These are phyloP conservation scores for Euphorbia schlechtendalii DNA, from an alignment of 441 rosid genomes.

Conservation along the genomic window DNA sequence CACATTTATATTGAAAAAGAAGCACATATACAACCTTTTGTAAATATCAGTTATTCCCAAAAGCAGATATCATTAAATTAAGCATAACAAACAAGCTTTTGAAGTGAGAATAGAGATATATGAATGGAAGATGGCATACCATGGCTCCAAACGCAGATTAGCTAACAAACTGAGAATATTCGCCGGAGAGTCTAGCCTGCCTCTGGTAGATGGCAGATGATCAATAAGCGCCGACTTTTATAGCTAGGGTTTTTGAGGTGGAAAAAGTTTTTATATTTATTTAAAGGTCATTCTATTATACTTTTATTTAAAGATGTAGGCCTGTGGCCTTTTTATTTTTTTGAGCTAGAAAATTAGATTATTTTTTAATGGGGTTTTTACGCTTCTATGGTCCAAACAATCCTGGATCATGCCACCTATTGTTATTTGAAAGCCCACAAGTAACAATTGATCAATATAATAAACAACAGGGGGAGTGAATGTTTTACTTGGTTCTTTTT, in stretches of 20 bases:
- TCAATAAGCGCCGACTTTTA: not conserved
- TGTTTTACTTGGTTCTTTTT: too few relatives aligned
- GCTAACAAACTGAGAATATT: not conserved
- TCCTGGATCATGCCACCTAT: too few relatives aligned
- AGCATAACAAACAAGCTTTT: not conserved
- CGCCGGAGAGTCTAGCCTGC: not conserved
- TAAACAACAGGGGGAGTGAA: too few relatives aligned
- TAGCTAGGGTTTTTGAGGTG: conserved; percentile 19
- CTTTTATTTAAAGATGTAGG: not conserved
- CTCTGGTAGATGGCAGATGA: not conserved
- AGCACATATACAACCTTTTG: not conserved
- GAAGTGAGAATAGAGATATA: not conserved
- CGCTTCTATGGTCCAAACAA: too few relatives aligned
- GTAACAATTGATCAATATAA: too few relatives aligned
- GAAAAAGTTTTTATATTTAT: conserved; percentile 4
- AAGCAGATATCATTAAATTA: not conserved
- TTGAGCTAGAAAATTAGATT: not conserved
- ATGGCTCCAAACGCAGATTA: conserved; percentile 1
- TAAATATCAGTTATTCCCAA: not conserved
- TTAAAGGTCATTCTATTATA: not conserved
- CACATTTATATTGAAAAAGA: too few relatives aligned
- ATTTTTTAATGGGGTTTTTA: too few relatives aligned
- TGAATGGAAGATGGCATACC: conserved; percentile 10
- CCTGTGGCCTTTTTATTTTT: not conserved
- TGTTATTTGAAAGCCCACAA: too few relatives aligned